These are phyloP conservation scores for maize (Zea mays) DNA, from an alignment of 176 grass and related monocot species.

Conservation along the genomic window Zm-B73-REFERENCE-NAM-5.0 NC_050099.1:247421501-247422000, in stretches of 20 bases:
- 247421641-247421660: too few relatives aligned
- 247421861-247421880: not conserved
- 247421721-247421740: not conserved
- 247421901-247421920: not conserved
- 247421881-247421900: not conserved
- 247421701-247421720: too few relatives aligned
- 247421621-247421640: too few relatives aligned
- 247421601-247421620: too few relatives aligned
- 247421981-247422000: not conserved
- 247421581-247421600: too few relatives aligned
- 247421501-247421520: too few relatives aligned
- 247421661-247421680: too few relatives aligned
- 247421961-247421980: not conserved
- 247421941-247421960: not conserved
- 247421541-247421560: too few relatives aligned
- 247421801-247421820: not conserved
- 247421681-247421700: too few relatives aligned
- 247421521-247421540: too few relatives aligned
- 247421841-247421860: not conserved
- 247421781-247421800: not conserved
- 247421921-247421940: not conserved
- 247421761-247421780: not conserved
- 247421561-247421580: too few relatives aligned
- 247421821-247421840: not conserved
- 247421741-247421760: not conserved